Base-by-base conservation (phyloP, 1,284 basidiomycete genomes). In the Rhodotorula mucilaginosa region DNA sequence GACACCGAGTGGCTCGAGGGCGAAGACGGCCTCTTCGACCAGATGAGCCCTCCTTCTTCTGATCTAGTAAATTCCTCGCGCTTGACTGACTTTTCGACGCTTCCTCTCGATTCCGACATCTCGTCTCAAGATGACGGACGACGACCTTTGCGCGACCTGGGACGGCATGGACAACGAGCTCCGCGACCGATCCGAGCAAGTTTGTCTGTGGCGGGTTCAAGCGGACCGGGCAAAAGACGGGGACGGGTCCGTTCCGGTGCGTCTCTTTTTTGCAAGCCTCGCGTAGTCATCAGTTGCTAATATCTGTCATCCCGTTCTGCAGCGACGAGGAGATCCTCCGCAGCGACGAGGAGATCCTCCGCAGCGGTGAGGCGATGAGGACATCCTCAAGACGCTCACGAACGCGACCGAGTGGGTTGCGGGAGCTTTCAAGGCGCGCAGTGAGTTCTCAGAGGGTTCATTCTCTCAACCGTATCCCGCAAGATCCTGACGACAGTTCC, bases 381-480 rank as follows among this genome's bases (percentile, higher is more conserved):
- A 89, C 67, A 84, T 95, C 23, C 91, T 90, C n/a, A 59, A 82
- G 2, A 80, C 89, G 66, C 79, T 93, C n/a, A 86, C 89, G 67
- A 81, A 87, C 73, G 87, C 90, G 6, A 91, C 89, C 0, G 86
- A 88, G 71, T 85, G 89, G 69, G 86, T 89, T 34, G 92, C 91
- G 12, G 88, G 84, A 58, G 85, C 89, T 19, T 94, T 94, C 84
- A 84, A 88, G 67, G 92, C 92, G 47, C 87, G 89, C 47, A 87
- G 89, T 16, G 90, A 89, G 3, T 34, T 34, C 34, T 34, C 34
- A 34, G 34, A 34, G 34, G 34, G 34, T 34, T 7, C 34, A 34
- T 34, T 34, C 6, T 34, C 34, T 4, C 26, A 26, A 34, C 34
- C 6, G 34, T 7, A 34, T 34, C 34, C 34, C 5, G 34, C 34